phyloP scores from a whole-genome alignment of 768 basidiomycete genomes.

The Hemileccinum impolitum region DNA sequence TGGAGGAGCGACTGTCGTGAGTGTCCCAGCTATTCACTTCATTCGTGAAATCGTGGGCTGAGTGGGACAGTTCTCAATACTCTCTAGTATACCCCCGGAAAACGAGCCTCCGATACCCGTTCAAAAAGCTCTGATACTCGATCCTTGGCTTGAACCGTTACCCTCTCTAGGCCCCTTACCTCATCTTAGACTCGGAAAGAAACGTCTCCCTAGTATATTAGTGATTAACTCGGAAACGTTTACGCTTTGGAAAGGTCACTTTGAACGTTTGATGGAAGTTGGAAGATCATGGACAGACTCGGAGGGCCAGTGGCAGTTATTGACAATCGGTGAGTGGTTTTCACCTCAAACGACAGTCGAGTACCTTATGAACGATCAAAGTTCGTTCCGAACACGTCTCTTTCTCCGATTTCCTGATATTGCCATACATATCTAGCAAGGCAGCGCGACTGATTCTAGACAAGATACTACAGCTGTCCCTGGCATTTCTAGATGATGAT shows the following conservation, averaged over 20 bases:
- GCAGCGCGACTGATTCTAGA: constrained; percentile 19
- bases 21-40: constrained; percentile 15
- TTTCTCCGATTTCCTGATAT: constrained; percentile 29
- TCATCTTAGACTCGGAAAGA: constrained; percentile 7
- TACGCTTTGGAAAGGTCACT: constrained; percentile 78
- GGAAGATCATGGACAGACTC: constrained; percentile 56
- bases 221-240: constrained; percentile 78
- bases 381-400: constrained; percentile 24
- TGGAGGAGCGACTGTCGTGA: constrained; percentile 51
- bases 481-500: constrained; percentile 23
- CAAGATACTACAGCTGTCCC: constrained; percentile 19
- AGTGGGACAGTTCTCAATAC: constrained; percentile 46
- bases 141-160: constrained; percentile 84
- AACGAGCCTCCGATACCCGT: constrained; percentile 48
- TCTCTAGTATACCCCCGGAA: constrained; percentile 47
- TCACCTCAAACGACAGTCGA: background rate
- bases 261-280: constrained; percentile 51
- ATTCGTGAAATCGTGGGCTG: background rate
- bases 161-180: constrained; percentile 50
- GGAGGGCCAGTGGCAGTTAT: constrained; percentile 38
- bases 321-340: constrained; percentile 46
- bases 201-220: constrained; percentile 40
- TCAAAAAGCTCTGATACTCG: constrained; percentile 58
- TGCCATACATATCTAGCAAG: constrained; percentile 21
- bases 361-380: constrained; percentile 2